Percentiles rank a stretch among this genome's conserved stretches.
phyloP scores from a whole-genome alignment of 2,329 filamentous ascomycete genomes.

The Chrysoporthe cubensis region DNA sequence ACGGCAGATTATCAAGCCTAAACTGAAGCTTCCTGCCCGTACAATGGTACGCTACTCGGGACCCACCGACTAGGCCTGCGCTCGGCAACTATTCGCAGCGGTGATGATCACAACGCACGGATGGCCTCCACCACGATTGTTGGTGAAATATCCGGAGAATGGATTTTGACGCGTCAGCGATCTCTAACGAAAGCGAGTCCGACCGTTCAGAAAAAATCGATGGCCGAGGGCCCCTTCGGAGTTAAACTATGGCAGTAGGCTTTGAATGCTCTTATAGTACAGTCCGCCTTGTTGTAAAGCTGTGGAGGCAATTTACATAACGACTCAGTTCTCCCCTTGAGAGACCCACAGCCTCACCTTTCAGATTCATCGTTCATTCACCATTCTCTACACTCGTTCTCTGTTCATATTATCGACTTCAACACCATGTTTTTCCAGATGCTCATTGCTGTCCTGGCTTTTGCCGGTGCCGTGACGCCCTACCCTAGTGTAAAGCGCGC shows the following conservation, averaged over 20 bases:
- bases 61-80: neutral
- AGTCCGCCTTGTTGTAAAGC: neutral
- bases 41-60: neutral
- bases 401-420: neutral
- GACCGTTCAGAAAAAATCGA: neutral
- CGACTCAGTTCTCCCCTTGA: neutral
- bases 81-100: neutral
- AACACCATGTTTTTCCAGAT: constrained; percentile 17
- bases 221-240: neutral
- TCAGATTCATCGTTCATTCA: neutral
- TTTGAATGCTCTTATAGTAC: neutral
- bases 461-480: constrained; percentile 17
- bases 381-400: constrained; percentile 8
- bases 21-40: constrained; percentile 14
- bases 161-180: neutral
- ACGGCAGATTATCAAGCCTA: constrained; percentile 22
- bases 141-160: neutral
- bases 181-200: neutral
- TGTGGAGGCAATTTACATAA: neutral
- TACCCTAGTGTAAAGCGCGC: constrained; percentile 9
- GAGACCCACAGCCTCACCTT: neutral
- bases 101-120: constrained; percentile 4
- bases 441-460: constrained; percentile 16
- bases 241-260: neutral
- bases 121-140: neutral